Evolutionary conservation across 352 stramenopile genomes (phyloP), one percentile per base, ranked within the genome.

Genomic region (Phytophthora foliorum): DNA sequence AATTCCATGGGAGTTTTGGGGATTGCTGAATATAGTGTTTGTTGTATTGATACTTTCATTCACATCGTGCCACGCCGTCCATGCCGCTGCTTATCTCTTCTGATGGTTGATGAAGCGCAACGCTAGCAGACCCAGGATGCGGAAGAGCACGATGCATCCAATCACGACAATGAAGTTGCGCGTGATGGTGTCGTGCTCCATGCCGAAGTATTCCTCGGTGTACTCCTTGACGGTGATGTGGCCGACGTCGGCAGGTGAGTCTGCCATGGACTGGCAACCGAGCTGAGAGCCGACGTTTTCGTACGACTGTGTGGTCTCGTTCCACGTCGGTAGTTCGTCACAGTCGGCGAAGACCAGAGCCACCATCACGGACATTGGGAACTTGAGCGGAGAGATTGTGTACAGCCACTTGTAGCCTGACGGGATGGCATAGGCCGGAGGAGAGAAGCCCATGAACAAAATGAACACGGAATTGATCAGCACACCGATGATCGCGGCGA

Each of bases 381-480:
- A 75, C 5, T 36, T 31, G 10, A 63, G 36, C 13, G 67, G 67
- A 21, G 61, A 71, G 32, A 75, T 75, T n/a, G 8, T 62, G 56
- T 67, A 74, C 2, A 74, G 48, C 60, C 59, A 74, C 54, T 13
- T 57, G 60, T 70, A 65, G 16, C 49, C 38, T 66, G 82, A 60
- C 70, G 86, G 29, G 36, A 74, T 74, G 3, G 51, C 19, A 24
- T 63, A 67, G 6, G 67, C 67, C 9, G 78, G 78, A 22, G 80
- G 80, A 34, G 64, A 75, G 55, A 85, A 90, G 8, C 86, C 84
- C 34, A 73, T 69, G 59, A 93, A 93, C n/a, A 90, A 44, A 22
- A 89, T 67, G 44, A 84, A 77, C 13, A 89, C 29, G 6, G 61
- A 68, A 44, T 86, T 81, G 16, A 90, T 34, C 8, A 89, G 54